A percentile compares a stretch with the other conserved stretches of the same genome.
These are phyloP conservation scores for Sordariomycetes sp. DNA, from an alignment of 2,329 filamentous ascomycete genomes.

Conservation along the genomic window DNA sequence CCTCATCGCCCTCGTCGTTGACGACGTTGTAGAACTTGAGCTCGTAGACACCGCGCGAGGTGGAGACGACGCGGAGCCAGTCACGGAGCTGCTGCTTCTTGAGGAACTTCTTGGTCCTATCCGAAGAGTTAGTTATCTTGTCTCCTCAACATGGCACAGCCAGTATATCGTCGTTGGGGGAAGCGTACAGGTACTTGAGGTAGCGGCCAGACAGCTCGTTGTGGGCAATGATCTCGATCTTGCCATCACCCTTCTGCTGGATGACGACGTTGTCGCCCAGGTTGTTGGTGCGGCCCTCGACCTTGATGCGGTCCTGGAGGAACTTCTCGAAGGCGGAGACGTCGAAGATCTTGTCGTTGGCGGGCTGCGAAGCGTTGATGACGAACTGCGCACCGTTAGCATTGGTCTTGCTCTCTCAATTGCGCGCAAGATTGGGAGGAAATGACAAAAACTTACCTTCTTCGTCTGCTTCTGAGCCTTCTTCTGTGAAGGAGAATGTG, in stretches of 20 bases:
- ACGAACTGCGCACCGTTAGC: conserved; percentile 60
- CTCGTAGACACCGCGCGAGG: conserved; percentile 97
- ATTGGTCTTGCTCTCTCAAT: background rate
- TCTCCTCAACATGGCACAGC: background rate
- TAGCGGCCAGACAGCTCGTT: conserved; percentile 98
- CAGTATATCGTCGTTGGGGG: background rate
- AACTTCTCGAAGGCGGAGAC: conserved; percentile 99
- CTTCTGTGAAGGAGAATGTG: conserved; percentile 48
- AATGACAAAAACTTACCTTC: conserved; percentile 49
- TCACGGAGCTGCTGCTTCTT: conserved; percentile 99
- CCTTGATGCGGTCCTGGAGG: conserved; percentile 99
- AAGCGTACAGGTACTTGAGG: conserved; percentile 95
- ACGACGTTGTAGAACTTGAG: conserved; percentile 99
- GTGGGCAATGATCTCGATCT: conserved; percentile 96
- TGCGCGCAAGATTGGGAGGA: background rate
- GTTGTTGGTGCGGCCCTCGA: conserved; percentile 96
- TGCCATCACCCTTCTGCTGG: conserved; percentile 86
- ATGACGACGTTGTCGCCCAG: conserved; percentile 89
- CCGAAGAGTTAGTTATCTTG: background rate
- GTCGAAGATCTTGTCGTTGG: conserved; percentile 99
- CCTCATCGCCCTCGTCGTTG: conserved; percentile 94
- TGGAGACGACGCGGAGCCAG: conserved; percentile 98
- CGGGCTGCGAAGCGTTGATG: conserved; percentile 98
- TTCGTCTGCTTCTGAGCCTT: conserved; percentile 77
- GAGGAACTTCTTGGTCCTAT: conserved; percentile 99